Conservation (phyloP, 306 rosid genomes). For the Elaeagnus macrophylla region DNA sequence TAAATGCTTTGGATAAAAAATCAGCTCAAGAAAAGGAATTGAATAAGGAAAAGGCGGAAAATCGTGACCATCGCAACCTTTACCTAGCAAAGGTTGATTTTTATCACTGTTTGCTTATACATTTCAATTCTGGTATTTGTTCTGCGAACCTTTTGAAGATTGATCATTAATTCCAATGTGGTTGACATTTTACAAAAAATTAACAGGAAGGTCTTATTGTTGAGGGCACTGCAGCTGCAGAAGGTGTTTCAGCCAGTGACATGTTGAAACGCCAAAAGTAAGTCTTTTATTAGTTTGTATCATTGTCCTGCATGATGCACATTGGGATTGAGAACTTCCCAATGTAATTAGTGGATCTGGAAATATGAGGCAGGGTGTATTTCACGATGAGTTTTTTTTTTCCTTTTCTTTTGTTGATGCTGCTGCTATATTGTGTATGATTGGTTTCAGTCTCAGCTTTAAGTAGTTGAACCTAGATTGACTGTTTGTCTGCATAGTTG, state of each 20-base stretch:
- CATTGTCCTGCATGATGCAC: too few species aligned
- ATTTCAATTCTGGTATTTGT: neutral
- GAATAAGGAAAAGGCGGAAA: slow-evolving; percentile 58
- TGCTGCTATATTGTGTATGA: too few species aligned
- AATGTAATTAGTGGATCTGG: too few species aligned
- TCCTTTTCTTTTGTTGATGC: too few species aligned
- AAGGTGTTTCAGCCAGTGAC: slow-evolving; percentile 79
- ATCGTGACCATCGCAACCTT: slow-evolving; percentile 75
- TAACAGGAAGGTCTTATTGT: slow-evolving; percentile 84
- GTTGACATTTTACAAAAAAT: slow-evolving; percentile 22
- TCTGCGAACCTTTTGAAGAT: neutral
- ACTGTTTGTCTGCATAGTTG: too few species aligned
- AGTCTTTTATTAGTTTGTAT: slow-evolving; percentile 25
- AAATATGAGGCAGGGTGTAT: too few species aligned
- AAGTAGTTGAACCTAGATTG: too few species aligned
- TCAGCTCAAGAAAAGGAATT: slow-evolving; percentile 80
- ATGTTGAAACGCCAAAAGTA: slow-evolving; percentile 77
- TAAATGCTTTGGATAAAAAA: slow-evolving; percentile 82
- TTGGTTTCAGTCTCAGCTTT: too few species aligned
- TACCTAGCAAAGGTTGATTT: slow-evolving; percentile 68
- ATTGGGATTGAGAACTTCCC: too few species aligned
- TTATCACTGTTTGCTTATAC: neutral
- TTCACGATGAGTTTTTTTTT: too few species aligned
- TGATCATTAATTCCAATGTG: slow-evolving; percentile 15
- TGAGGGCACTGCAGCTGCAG: slow-evolving; percentile 89